These are phyloP conservation scores for Ceratocystis albifundus DNA, from an alignment of 2,329 filamentous ascomycete species.

Conservation along the genomic window DNA sequence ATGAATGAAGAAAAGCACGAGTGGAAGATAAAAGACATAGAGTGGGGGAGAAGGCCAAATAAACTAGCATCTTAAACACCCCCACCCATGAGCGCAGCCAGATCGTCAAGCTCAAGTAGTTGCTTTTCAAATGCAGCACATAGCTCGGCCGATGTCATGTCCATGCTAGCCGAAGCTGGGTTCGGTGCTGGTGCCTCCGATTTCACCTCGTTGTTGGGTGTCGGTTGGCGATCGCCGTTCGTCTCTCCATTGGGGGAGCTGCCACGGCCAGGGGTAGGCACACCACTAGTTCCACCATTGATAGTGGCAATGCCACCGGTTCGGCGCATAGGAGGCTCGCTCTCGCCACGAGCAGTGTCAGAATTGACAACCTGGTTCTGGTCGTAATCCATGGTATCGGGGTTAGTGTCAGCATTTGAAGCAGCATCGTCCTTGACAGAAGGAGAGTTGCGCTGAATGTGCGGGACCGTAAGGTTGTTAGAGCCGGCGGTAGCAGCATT, in stretches of 20 bases:
- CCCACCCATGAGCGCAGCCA: slow-evolving; percentile 52
- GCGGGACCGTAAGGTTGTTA: slow-evolving; percentile 24
- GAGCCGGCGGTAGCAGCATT: slow-evolving; percentile 28
- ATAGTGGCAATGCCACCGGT: slow-evolving; percentile 48
- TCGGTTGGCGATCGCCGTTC: slow-evolving; percentile 17
- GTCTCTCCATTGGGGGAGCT: slow-evolving; percentile 33
- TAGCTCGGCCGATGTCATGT: slow-evolving; percentile 49
- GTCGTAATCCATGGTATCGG: slow-evolving; percentile 49
- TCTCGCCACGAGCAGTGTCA: slow-evolving; percentile 38
- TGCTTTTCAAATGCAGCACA: slow-evolving; percentile 50
- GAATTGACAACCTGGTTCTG: slow-evolving; percentile 34
- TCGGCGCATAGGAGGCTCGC: slow-evolving; percentile 41
- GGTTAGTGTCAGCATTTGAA: slow-evolving; percentile 45
- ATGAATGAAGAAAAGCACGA: not conserved
- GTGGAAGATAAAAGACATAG: not conserved
- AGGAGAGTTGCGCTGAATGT: slow-evolving; percentile 29
- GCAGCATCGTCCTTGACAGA: slow-evolving; percentile 45
- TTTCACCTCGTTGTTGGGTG: slow-evolving; percentile 21
- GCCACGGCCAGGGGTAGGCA: slow-evolving; percentile 37
- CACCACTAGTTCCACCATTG: slow-evolving; percentile 43
- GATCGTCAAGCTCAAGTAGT: slow-evolving; percentile 48
- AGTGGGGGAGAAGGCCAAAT: not conserved
- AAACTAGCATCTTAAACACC: slow-evolving; percentile 36
- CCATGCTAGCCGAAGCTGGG: slow-evolving; percentile 27
- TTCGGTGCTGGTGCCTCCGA: slow-evolving; percentile 25